A percentile compares a stretch with the other conserved stretches of the same genome.
phyloP scores from a whole-genome alignment of 768 basidiomycete species.

The Sporobolomyces pararoseus region DNA sequence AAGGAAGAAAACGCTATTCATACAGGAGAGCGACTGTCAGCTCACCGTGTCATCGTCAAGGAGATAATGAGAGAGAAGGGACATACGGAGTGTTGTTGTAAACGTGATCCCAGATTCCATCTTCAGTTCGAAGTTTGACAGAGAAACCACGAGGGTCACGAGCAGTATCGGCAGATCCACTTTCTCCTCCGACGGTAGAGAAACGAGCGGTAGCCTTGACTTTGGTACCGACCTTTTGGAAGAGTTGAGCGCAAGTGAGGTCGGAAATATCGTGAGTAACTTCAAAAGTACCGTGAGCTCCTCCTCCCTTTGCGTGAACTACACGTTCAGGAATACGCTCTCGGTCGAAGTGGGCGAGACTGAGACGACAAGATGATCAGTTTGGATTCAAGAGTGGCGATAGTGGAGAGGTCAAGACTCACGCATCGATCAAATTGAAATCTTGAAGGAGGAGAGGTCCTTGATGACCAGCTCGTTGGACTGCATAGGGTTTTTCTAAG shows the following conservation, averaged over 20 bases:
- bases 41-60: not conserved
- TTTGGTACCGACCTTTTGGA: slow-evolving; percentile 50
- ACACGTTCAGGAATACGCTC: slow-evolving; percentile 54
- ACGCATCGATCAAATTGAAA: slow-evolving; percentile 41
- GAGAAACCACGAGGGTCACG: slow-evolving; percentile 53
- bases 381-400: not conserved
- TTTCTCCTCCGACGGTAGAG: slow-evolving; percentile 55
- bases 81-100: slow-evolving; percentile 25
- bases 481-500: slow-evolving; percentile 65
- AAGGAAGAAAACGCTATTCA: slow-evolving; percentile 48
- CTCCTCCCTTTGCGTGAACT: slow-evolving; percentile 83
- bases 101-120: slow-evolving; percentile 54
- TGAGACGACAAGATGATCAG: not conserved
- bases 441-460: slow-evolving; percentile 87
- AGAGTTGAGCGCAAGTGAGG: slow-evolving; percentile 51
- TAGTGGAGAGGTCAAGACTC: not conserved
- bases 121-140: slow-evolving; percentile 53
- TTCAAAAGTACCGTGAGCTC: slow-evolving; percentile 53
- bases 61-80: not conserved
- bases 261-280: slow-evolving; percentile 51
- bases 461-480: slow-evolving; percentile 66
- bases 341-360: slow-evolving; percentile 67
- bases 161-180: slow-evolving; percentile 52
- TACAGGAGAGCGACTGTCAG: not conserved
- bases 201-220: slow-evolving; percentile 46